Evolutionary conservation across 768 basidiomycete genomes (phyloP).

Genomic region (Nidularia pulvinata): DNA sequence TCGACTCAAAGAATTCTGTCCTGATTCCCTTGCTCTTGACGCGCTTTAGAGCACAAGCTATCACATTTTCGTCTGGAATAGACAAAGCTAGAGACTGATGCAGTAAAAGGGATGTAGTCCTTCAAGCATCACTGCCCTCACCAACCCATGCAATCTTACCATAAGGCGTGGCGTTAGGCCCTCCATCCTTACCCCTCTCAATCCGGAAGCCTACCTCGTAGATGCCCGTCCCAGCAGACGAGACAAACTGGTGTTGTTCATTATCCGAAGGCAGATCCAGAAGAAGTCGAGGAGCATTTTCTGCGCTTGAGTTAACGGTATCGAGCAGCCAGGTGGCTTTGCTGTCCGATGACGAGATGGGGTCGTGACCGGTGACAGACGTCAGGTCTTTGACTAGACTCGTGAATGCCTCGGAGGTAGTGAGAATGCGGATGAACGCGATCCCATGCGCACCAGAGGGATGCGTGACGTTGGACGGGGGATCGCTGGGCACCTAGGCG

Average conservation of each 20-base stretch:
- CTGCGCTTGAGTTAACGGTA: conserved; percentile 15
- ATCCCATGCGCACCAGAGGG: conserved; percentile 49
- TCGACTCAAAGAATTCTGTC: too few relatives aligned
- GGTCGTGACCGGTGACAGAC: conserved; percentile 43
- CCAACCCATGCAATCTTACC: conserved; percentile 47
- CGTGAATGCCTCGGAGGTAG: conserved; percentile 20
- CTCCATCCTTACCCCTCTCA: conserved; percentile 20
- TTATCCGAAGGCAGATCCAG: conserved; percentile 31
- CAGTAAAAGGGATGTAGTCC: too few relatives aligned
- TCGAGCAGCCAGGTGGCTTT: conserved; percentile 42
- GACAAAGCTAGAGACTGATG: too few relatives aligned
- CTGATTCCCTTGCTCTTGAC: too few relatives aligned
- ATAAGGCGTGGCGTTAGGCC: conserved; percentile 39
- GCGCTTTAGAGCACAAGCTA: too few relatives aligned
- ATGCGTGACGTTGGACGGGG: conserved; percentile 46
- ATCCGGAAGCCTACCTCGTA: conserved; percentile 56
- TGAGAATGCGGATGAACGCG: conserved; percentile 46
- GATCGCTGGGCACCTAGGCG: conserved; percentile 46
- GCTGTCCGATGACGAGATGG: conserved; percentile 18
- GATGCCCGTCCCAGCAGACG: conserved; percentile 30
- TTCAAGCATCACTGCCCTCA: too few relatives aligned
- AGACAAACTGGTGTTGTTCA: conserved; percentile 31
- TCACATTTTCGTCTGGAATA: too few relatives aligned
- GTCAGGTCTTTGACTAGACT: conserved; percentile 35
- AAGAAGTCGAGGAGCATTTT: conserved; percentile 21